These are phyloP conservation scores for Astragalus membranaceus DNA, from an alignment of 306 rosid species.

Conservation along the genomic window DNA sequence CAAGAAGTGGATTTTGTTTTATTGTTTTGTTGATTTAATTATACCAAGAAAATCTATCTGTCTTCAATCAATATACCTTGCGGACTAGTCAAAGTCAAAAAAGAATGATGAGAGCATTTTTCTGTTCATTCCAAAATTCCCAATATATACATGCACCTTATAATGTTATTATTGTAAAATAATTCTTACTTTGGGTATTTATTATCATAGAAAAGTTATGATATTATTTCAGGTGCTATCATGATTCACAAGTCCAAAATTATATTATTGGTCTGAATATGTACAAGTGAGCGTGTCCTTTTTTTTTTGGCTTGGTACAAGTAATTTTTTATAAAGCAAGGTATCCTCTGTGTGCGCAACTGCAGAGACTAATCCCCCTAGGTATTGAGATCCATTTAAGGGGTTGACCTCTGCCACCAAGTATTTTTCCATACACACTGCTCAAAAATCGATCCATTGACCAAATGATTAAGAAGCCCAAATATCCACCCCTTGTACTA, in stretches of 20 bases:
- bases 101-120: slow-evolving; percentile 44
- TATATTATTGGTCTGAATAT: slow-evolving; percentile 12
- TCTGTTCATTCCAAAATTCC: slow-evolving; percentile 47
- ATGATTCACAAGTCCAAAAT: slow-evolving; percentile 11
- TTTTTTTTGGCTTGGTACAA: slow-evolving; percentile 3
- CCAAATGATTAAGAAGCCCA: too few relatives aligned
- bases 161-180: slow-evolving; percentile 1
- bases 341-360: too few relatives aligned
- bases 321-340: too few relatives aligned
- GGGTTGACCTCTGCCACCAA: too few relatives aligned
- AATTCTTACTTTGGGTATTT: neutral
- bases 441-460: too few relatives aligned
- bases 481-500: too few relatives aligned
- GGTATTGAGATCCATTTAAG: too few relatives aligned
- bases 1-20: slow-evolving; percentile 5
- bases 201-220: neutral
- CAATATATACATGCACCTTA: slow-evolving; percentile 23
- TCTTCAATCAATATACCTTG: slow-evolving; percentile 30
- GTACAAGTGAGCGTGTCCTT: slow-evolving; percentile 19
- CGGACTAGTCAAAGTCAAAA: slow-evolving; percentile 58
- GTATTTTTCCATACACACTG: too few relatives aligned
- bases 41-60: slow-evolving; percentile 17
- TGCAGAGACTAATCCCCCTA: too few relatives aligned
- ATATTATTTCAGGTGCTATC: slow-evolving; percentile 12
- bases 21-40: neutral